Evolutionary conservation across 164 flowering plant species (phyloP).

Genomic region (Chimonanthus praecox): DNA sequence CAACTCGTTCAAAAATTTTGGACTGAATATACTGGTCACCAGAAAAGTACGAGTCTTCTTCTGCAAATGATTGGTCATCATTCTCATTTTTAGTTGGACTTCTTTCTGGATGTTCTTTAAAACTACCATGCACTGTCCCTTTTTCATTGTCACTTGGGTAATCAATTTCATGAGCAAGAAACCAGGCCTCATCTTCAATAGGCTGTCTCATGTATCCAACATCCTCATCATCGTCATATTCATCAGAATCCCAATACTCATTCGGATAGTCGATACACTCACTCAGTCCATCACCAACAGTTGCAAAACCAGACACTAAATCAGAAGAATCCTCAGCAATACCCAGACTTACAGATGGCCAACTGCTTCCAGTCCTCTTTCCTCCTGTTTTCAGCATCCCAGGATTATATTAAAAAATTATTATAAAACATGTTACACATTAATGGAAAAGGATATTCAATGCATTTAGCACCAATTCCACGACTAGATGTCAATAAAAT

Average conservation of each 20-base stretch:
- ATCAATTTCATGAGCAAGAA: conserved; percentile 97
- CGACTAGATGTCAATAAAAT: too few species aligned
- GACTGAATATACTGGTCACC: conserved; percentile 40
- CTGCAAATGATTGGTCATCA: conserved; percentile 92
- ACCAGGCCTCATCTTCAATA: conserved; percentile 98
- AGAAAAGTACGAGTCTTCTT: conserved; percentile 92
- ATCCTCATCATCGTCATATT: conserved; percentile 95
- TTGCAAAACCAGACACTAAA: conserved; percentile 94
- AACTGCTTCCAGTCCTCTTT: conserved; percentile 71
- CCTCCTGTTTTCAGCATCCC: conserved; percentile 43
- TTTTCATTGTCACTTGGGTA: conserved; percentile 98
- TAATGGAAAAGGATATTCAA: too few species aligned
- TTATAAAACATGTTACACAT: too few species aligned
- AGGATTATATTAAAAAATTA: background rate
- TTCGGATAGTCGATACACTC: conserved; percentile 88
- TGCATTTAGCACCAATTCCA: too few species aligned
- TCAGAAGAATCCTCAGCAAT: conserved; percentile 89
- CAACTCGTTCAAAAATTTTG: conserved; percentile 25
- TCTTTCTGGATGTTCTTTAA: conserved; percentile 73
- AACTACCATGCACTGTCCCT: conserved; percentile 80
- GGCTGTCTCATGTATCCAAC: conserved; percentile 97
- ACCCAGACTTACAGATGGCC: conserved; percentile 96
- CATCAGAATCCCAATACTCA: conserved; percentile 99
- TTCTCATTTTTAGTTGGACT: conserved; percentile 66
- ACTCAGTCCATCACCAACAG: conserved; percentile 88